Percentiles rank a stretch among this genome's conserved stretches.
Conservation (phyloP, 768 basidiomycete species). For the Mycena galericulata region DNA sequence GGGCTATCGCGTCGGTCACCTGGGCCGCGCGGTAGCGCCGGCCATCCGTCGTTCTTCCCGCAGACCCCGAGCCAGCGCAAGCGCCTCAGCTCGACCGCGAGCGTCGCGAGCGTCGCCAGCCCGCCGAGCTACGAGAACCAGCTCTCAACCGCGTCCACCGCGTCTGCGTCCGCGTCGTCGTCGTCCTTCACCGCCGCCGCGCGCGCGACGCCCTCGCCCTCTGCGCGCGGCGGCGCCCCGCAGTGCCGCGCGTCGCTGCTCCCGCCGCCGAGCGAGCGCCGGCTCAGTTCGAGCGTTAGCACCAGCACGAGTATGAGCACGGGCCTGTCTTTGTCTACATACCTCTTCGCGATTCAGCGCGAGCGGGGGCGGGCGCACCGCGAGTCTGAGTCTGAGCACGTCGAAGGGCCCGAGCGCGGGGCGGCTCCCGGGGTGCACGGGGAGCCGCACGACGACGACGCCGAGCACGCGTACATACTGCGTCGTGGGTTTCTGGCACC, state of each 20-base stretch:
- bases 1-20: slow-evolving; percentile 2
- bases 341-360: slow-evolving; percentile 23
- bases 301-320: slow-evolving; percentile 17
- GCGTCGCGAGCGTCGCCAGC: too few relatives aligned
- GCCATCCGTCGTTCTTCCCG: slow-evolving; percentile 27
- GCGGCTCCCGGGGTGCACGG: slow-evolving; percentile 44
- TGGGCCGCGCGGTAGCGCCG: slow-evolving; percentile 21
- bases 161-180: slow-evolving; percentile 20
- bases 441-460: slow-evolving; percentile 55
- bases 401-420: slow-evolving; percentile 25
- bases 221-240: slow-evolving; percentile 18
- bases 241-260: slow-evolving; percentile 32
- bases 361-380: not conserved
- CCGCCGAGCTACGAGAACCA: slow-evolving; percentile 27
- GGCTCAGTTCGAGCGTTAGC: slow-evolving; percentile 27
- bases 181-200: slow-evolving; percentile 33
- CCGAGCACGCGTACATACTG: slow-evolving; percentile 53
- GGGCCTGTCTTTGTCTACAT: slow-evolving; percentile 10
- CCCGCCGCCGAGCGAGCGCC: slow-evolving; percentile 29
- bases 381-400: slow-evolving; percentile 20
- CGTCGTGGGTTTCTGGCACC: slow-evolving; percentile 42
- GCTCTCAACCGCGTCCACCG: slow-evolving; percentile 31
- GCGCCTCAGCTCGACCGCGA: slow-evolving; percentile 30
- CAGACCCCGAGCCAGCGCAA: slow-evolving; percentile 30
- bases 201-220: slow-evolving; percentile 33